phyloP scores from a whole-genome alignment of 495 filamentous ascomycete genomes.

The Neurospora intermedia region DNA sequence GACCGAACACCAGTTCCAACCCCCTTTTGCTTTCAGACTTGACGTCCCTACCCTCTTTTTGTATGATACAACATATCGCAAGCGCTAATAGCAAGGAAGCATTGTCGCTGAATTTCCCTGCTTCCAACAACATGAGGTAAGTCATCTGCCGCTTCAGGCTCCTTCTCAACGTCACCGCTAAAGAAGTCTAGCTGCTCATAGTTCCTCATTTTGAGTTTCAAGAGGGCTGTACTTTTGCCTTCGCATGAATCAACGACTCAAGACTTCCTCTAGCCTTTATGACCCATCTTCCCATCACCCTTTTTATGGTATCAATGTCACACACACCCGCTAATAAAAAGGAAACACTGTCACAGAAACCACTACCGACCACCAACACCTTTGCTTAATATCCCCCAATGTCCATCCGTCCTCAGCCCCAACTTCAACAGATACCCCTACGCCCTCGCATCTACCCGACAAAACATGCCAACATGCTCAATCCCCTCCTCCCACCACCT shows the following conservation, averaged over 20 bases:
- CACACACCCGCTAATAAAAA: background rate
- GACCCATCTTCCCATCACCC: background rate
- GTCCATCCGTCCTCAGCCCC: background rate
- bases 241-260: background rate
- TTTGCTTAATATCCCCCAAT: background rate
- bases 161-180: background rate
- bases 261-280: background rate
- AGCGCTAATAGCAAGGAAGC: background rate
- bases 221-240: background rate
- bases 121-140: background rate
- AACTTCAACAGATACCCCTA: background rate
- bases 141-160: background rate
- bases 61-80: background rate
- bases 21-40: background rate
- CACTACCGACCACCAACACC: background rate
- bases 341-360: background rate
- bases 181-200: background rate
- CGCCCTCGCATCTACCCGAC: conserved; percentile 19
- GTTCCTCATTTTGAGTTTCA: background rate
- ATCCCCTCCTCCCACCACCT: conserved; percentile 79
- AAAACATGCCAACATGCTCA: conserved; percentile 72
- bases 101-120: background rate
- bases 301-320: background rate
- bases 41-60: background rate
- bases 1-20: background rate